Percentiles rank a stretch among this genome's conserved stretches.
These are phyloP conservation scores for Boletus subparvulus DNA, from an alignment of 768 basidiomycete species.

Conservation along the genomic window DNA sequence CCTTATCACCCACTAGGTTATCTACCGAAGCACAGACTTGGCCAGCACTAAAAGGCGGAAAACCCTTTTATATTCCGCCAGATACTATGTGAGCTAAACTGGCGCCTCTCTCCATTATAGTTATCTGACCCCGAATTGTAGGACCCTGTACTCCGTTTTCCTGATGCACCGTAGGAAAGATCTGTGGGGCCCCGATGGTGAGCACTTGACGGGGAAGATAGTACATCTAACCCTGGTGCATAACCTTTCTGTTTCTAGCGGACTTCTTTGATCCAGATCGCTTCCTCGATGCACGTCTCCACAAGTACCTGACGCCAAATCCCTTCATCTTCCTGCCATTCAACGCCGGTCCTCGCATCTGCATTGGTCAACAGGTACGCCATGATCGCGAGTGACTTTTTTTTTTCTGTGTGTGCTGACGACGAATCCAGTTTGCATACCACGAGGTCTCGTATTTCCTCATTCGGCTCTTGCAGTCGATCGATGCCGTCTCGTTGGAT, in stretches of 20 bases:
- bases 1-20: slow-evolving; percentile 15
- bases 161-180: slow-evolving; percentile 40
- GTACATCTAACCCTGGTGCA: background rate
- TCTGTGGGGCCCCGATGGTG: slow-evolving; percentile 40
- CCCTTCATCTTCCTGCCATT: slow-evolving; percentile 72
- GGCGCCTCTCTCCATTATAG: background rate
- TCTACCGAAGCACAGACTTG: slow-evolving; percentile 15
- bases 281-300: slow-evolving; percentile 57
- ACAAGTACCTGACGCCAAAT: slow-evolving; percentile 53
- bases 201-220: background rate
- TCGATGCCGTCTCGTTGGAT: slow-evolving; percentile 41
- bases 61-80: slow-evolving; percentile 55
- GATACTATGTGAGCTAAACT: slow-evolving; percentile 22
- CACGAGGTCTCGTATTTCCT: slow-evolving; percentile 56
- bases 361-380: slow-evolving; percentile 49
- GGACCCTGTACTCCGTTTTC: slow-evolving; percentile 24
- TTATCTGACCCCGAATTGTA: background rate
- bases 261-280: slow-evolving; percentile 61
- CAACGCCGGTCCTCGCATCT: slow-evolving; percentile 66
- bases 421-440: slow-evolving; percentile 47
- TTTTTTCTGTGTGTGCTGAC: background rate
- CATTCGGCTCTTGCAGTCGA: slow-evolving; percentile 49
- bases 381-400: background rate
- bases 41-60: slow-evolving; percentile 31
- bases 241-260: slow-evolving; percentile 7